Evolutionary conservation across 331 rosid genomes (phyloP).

Genomic region (Rhamnella rubrinervis): DNA sequence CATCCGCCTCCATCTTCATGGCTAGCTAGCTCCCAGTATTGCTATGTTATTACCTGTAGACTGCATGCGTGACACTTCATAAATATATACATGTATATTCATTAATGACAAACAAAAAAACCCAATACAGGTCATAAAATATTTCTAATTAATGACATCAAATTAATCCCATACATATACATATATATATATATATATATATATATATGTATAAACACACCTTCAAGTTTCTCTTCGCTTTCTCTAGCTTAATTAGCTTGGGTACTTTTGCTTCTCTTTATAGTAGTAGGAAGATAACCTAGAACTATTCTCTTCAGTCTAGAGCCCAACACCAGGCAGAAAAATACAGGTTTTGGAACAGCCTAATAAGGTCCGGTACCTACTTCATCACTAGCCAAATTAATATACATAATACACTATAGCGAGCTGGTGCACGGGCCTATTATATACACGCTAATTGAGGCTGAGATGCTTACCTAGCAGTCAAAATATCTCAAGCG

Average conservation of each 20-base stretch:
- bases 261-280: too few relatives aligned
- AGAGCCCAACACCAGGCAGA: neutral
- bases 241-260: too few relatives aligned
- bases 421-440: too few relatives aligned
- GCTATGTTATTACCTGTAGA: neutral
- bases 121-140: too few relatives aligned
- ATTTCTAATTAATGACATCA: too few relatives aligned
- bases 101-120: too few relatives aligned
- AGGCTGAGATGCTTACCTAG: neutral
- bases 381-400: neutral
- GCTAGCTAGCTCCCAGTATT: neutral
- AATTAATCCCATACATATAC: too few relatives aligned
- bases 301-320: neutral
- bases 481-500: neutral
- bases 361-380: too few relatives aligned
- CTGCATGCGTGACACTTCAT: neutral
- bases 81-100: too few relatives aligned
- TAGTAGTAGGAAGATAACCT: neutral
- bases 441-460: neutral
- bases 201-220: neutral
- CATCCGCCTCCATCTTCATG: conserved; percentile 31
- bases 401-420: too few relatives aligned
- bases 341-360: too few relatives aligned
- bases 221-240: neutral
- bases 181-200: too few relatives aligned